Percentiles rank a stretch among this genome's conserved stretches.
Evolutionary conservation across 345 rosid species (phyloP).

Genomic region (Chamaenerion angustifolium): DNA sequence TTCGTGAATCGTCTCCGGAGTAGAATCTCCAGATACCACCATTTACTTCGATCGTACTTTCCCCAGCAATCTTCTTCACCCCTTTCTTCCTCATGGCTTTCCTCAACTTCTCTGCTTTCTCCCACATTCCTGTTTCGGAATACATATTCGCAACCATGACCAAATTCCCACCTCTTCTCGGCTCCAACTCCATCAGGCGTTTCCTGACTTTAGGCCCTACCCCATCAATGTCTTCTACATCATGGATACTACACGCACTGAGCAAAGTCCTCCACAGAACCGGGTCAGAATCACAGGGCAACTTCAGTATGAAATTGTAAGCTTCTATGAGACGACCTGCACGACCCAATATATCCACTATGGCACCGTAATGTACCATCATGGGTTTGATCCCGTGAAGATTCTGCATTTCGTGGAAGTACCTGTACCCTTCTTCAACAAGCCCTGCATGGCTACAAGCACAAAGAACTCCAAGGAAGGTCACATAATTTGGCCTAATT

Average conservation of each 20-base stretch:
- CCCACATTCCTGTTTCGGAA: conserved; percentile 78
- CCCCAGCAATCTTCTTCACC: conserved; percentile 54
- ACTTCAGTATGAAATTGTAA: conserved; percentile 26
- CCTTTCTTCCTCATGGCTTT: conserved; percentile 41
- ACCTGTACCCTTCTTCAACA: conserved; percentile 53
- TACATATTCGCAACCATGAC: conserved; percentile 66
- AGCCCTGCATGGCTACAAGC: conserved; percentile 75
- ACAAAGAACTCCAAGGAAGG: conserved; percentile 74
- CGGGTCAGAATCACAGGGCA: conserved; percentile 48
- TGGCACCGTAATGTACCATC: conserved; percentile 61
- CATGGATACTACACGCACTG: conserved; percentile 43
- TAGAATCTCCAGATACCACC: conserved; percentile 47
- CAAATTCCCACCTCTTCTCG: conserved; percentile 59
- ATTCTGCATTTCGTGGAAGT: conserved; percentile 54
- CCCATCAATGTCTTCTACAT: conserved; percentile 21
- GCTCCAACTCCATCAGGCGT: conserved; percentile 58
- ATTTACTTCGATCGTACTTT: conserved; percentile 47
- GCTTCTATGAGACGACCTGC: conserved; percentile 66
- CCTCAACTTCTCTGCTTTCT: conserved; percentile 46
- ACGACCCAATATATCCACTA: conserved; percentile 64
- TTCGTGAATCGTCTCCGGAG: conserved; percentile 41
- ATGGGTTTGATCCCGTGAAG: conserved; percentile 54
- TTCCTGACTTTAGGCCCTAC: conserved; percentile 35
- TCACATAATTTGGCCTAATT: conserved; percentile 55
- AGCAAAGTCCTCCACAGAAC: conserved; percentile 67